Conservation (phyloP, 169 alveolate species). For the Eimeria sp. region DNA sequence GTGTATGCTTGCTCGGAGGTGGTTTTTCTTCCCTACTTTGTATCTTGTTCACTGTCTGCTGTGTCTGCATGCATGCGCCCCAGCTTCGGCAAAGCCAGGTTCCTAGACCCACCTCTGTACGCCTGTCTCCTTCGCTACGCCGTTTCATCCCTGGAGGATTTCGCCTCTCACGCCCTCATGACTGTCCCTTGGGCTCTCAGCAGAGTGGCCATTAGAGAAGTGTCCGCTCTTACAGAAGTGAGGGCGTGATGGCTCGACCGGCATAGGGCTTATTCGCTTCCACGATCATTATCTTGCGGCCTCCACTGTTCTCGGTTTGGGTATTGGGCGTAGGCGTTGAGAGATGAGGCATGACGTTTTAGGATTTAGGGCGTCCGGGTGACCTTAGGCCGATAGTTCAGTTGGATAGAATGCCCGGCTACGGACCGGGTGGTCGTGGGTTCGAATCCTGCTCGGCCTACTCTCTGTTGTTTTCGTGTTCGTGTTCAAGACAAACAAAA, state of each 20-base stretch:
- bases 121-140: constrained; percentile 83
- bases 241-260: background rate
- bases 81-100: constrained; percentile 91
- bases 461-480: background rate
- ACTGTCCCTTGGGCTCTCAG: constrained; percentile 91
- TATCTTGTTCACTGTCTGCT: no score
- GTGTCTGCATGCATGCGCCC: no score
- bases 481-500: background rate
- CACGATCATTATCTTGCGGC: background rate
- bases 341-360: background rate
- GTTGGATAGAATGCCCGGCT: constrained; percentile 14
- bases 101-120: constrained; percentile 86
- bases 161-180: constrained; percentile 91
- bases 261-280: background rate
- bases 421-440: constrained; percentile 20
- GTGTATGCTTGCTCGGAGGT: background rate
- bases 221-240: constrained; percentile 32
- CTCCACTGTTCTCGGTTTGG: background rate
- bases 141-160: constrained; percentile 83
- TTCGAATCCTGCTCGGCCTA: constrained; percentile 46
- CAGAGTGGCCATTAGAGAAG: constrained; percentile 86
- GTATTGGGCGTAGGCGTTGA: background rate
- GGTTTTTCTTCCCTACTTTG: no score
- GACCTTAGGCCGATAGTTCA: constrained; percentile 41
- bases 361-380: background rate